Percentiles rank a stretch among this genome's conserved stretches.
Conservation (phyloP, 2,329 filamentous ascomycete genomes). For the Verticillium isaacii region DNA sequence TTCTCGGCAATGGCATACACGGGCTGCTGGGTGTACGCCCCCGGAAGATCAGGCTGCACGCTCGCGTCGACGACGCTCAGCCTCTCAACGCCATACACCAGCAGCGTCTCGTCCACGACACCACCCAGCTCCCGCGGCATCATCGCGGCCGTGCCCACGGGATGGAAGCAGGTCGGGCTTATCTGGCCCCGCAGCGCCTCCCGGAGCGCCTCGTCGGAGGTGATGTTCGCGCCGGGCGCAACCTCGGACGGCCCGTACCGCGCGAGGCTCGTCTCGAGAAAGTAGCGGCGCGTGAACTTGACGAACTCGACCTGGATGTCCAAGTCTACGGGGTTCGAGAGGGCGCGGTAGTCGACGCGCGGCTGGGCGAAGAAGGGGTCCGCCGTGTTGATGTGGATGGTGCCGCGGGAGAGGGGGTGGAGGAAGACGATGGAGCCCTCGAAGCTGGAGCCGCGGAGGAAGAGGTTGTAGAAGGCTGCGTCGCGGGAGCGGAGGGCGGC, state of each 20-base stretch:
- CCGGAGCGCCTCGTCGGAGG: conserved; percentile 8
- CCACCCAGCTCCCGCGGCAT: conserved; percentile 13
- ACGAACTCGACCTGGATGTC: conserved; percentile 19
- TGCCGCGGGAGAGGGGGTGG: conserved; percentile 19
- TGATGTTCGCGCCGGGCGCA: conserved; percentile 10
- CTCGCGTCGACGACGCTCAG: conserved; percentile 12
- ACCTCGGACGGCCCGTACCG: conserved; percentile 24
- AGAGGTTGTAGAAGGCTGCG: conserved; percentile 26
- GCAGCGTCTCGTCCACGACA: conserved; percentile 12
- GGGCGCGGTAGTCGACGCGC: conserved; percentile 19
- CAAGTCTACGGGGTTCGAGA: conserved; percentile 22
- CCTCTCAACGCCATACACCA: conserved; percentile 9
- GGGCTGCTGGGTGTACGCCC: conserved; percentile 14
- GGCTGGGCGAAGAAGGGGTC: conserved; percentile 22
- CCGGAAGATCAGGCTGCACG: conserved; percentile 12
- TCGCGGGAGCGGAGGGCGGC: conserved; percentile 25
- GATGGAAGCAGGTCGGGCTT: conserved; percentile 13
- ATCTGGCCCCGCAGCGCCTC: conserved; percentile 7
- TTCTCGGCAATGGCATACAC: conserved; percentile 12
- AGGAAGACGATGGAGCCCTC: conserved; percentile 10
- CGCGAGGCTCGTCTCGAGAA: conserved; percentile 29
- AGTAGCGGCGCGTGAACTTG: conserved; percentile 22
- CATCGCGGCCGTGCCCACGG: conserved; percentile 9
- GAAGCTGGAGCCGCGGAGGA: conserved; percentile 4
- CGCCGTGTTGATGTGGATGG: conserved; percentile 24